These are phyloP conservation scores for Pichia exigua DNA, from an alignment of 805 yeast species.

Conservation along the genomic window DNA sequence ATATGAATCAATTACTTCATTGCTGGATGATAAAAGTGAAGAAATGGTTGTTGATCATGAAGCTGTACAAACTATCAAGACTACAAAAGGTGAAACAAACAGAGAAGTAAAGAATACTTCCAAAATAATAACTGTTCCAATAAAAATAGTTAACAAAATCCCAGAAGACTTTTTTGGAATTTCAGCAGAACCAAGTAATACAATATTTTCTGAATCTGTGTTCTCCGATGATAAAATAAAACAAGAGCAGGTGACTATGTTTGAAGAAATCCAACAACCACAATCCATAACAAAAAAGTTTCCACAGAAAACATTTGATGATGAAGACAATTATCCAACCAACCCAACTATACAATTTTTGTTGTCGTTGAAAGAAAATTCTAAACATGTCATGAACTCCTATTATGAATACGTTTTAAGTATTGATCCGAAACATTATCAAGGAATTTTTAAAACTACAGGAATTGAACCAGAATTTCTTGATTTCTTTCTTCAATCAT, in stretches of 20 bases:
- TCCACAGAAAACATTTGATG: neutral
- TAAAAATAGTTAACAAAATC: conserved; percentile 15
- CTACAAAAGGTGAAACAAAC: neutral
- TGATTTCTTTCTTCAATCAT: conserved; percentile 40
- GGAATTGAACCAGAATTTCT: conserved; percentile 46
- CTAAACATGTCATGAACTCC: conserved; percentile 13
- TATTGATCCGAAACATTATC: conserved; percentile 22
- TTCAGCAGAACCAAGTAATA: neutral
- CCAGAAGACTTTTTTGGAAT: conserved; percentile 13
- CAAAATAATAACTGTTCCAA: conserved; percentile 2
- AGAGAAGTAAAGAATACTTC: neutral
- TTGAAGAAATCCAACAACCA: neutral
- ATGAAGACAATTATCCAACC: conserved; percentile 32
- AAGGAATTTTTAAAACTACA: conserved; percentile 30
- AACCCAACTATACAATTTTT: conserved; percentile 41
- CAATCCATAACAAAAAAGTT: neutral
- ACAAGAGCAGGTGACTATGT: neutral
- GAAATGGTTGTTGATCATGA: neutral
- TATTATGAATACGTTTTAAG: conserved; percentile 33
- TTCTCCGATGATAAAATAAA: neutral
- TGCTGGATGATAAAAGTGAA: neutral
- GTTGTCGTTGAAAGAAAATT: conserved; percentile 28
- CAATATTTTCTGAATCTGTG: neutral
- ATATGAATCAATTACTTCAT: conserved; percentile 16
- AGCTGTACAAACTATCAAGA: neutral